Evolutionary conservation across 2,329 filamentous ascomycete species (phyloP).

Genomic region (Tolypocladium capitatum): DNA sequence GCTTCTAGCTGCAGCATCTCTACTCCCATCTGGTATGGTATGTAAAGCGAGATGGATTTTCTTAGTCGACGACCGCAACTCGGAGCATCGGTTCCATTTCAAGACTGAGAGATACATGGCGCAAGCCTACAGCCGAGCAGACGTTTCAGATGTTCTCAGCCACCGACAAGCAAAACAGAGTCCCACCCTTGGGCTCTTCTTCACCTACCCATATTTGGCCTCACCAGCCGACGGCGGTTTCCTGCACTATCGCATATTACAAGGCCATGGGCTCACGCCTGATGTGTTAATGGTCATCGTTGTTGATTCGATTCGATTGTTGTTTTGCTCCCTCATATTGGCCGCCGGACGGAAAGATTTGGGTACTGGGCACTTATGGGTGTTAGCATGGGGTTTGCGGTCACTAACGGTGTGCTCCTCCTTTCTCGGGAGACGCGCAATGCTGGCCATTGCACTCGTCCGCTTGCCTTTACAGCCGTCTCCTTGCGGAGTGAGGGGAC

Average conservation of each 20-base stretch:
- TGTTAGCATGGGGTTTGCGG: no score
- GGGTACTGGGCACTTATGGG: background rate
- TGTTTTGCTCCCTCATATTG: background rate
- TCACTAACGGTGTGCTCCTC: background rate
- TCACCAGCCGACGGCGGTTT: background rate
- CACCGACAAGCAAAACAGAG: background rate
- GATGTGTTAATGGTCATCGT: background rate
- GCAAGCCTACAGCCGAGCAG: background rate
- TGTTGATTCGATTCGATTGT: background rate
- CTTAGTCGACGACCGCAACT: background rate
- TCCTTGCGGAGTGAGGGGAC: no score
- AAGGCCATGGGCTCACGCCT: background rate
- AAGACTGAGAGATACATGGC: background rate
- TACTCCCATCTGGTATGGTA: background rate
- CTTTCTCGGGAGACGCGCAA: background rate
- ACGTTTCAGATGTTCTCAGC: background rate
- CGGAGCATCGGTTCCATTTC: background rate
- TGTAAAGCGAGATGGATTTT: background rate
- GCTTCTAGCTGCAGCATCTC: constrained; percentile 21
- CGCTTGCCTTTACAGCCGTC: background rate
- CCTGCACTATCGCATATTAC: background rate
- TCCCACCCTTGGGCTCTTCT: background rate
- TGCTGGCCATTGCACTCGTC: background rate
- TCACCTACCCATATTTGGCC: background rate
- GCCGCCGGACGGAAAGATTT: constrained; percentile 1